phyloP scores from a whole-genome alignment of 768 basidiomycete species.

The Tulasnella sp. region DNA sequence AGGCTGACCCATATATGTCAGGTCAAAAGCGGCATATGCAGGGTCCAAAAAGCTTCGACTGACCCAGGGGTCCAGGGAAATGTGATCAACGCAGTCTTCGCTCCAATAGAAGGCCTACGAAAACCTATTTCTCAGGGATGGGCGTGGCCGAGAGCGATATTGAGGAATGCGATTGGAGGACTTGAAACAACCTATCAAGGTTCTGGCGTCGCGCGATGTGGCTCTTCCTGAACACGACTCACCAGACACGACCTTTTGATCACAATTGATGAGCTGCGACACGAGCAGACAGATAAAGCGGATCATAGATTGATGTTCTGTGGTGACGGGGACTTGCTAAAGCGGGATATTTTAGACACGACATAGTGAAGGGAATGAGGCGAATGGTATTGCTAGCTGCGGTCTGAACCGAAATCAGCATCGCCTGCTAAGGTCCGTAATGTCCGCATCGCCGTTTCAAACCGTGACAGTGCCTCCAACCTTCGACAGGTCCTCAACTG shows the following conservation, averaged over 20 bases:
- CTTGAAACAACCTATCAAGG: neutral
- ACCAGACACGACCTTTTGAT: neutral
- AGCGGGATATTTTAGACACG: too few species aligned
- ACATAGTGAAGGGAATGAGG: too few species aligned
- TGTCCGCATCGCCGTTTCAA: neutral
- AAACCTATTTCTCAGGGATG: neutral
- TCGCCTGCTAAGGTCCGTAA: neutral
- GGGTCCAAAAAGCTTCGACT: neutral
- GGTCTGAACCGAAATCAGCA: neutral
- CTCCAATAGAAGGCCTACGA: neutral
- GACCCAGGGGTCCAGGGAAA: neutral
- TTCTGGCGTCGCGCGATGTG: neutral
- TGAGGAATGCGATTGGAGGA: neutral
- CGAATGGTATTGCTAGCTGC: neutral
- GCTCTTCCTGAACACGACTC: neutral
- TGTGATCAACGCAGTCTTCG: neutral
- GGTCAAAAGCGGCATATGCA: neutral
- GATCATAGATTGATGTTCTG: too few species aligned
- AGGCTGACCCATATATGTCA: neutral
- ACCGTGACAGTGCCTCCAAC: neutral
- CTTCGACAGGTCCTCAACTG: neutral
- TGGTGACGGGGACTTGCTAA: neutral
- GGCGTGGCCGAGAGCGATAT: neutral
- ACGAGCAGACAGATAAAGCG: too few species aligned
- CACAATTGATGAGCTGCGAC: neutral